Evolutionary conservation across 2,329 filamentous ascomycete genomes (phyloP).

Genomic region (Fusarium beomiforme): DNA sequence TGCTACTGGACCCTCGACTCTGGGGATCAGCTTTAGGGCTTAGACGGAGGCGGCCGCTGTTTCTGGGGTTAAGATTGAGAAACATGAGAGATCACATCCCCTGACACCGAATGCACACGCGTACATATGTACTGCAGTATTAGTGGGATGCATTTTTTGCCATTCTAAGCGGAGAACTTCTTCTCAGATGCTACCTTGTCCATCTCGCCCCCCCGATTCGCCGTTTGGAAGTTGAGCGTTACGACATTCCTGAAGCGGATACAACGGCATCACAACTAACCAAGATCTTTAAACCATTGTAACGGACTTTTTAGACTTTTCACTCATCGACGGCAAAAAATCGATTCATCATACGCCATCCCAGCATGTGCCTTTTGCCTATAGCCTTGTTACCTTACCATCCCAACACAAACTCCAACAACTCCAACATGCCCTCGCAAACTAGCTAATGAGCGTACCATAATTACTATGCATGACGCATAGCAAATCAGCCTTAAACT

Average conservation of each 20-base stretch:
- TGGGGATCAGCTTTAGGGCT: neutral
- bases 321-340: neutral
- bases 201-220: neutral
- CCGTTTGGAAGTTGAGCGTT: neutral
- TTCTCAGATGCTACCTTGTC: constrained; percentile 14
- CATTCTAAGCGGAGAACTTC: constrained; percentile 2
- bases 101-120: neutral
- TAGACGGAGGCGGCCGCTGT: constrained; percentile 15
- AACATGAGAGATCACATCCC: constrained; percentile 10
- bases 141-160: neutral
- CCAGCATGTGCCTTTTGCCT: constrained; percentile 15
- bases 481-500: constrained; percentile 21
- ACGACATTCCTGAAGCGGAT: constrained; percentile 13
- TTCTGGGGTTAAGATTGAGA: constrained; percentile 6
- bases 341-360: constrained; percentile 19
- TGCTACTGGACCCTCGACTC: neutral
- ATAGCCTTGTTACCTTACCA: neutral
- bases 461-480: constrained; percentile 5
- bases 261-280: neutral
- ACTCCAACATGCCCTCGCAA: constrained; percentile 22
- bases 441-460: constrained; percentile 17
- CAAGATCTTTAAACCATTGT: neutral
- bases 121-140: constrained; percentile 10
- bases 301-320: constrained; percentile 7
- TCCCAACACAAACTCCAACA: constrained; percentile 15